phyloP scores from a whole-genome alignment of 1,284 basidiomycete genomes.

The Ganoderma boninense region DNA sequence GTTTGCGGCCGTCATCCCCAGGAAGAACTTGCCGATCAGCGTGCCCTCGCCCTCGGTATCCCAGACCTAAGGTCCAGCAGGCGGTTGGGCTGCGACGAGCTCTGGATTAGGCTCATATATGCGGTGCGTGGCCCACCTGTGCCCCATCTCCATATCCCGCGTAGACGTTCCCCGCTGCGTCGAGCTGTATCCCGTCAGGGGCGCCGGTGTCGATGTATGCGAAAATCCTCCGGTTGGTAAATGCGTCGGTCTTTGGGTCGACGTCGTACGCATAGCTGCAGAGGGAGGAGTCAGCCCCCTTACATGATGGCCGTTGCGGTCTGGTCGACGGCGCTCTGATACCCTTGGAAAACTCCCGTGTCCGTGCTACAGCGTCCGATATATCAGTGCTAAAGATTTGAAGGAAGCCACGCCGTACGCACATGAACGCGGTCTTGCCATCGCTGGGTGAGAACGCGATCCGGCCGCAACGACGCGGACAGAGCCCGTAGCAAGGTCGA shows the following conservation, averaged over 20 bases:
- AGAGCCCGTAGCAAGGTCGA: constrained; percentile 68
- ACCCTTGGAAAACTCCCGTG: too few relatives aligned
- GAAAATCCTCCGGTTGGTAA: constrained; percentile 62
- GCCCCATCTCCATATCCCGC: constrained; percentile 78
- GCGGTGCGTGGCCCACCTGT: constrained; percentile 50
- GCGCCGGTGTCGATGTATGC: constrained; percentile 74
- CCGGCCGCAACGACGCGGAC: constrained; percentile 76
- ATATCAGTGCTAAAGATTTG: background rate
- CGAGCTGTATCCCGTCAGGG: constrained; percentile 65
- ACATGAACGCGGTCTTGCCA: constrained; percentile 74
- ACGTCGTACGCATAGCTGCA: too few relatives aligned
- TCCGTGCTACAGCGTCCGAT: too few relatives aligned
- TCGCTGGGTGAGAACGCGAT: constrained; percentile 76
- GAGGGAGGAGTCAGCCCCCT: too few relatives aligned
- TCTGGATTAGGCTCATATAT: background rate
- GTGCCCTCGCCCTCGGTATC: constrained; percentile 66
- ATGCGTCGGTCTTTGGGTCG: too few relatives aligned
- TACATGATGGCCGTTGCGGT: too few relatives aligned
- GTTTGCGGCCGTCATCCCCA: constrained; percentile 67
- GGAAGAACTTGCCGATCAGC: constrained; percentile 80
- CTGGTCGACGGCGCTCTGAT: too few relatives aligned
- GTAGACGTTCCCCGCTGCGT: constrained; percentile 74
- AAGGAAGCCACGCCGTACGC: constrained; percentile 36
- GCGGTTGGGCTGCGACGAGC: background rate
- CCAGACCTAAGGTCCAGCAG: constrained; percentile 67